Evolutionary conservation across 305 asterid genomes (phyloP).

Genomic region (Rubia balearica): DNA sequence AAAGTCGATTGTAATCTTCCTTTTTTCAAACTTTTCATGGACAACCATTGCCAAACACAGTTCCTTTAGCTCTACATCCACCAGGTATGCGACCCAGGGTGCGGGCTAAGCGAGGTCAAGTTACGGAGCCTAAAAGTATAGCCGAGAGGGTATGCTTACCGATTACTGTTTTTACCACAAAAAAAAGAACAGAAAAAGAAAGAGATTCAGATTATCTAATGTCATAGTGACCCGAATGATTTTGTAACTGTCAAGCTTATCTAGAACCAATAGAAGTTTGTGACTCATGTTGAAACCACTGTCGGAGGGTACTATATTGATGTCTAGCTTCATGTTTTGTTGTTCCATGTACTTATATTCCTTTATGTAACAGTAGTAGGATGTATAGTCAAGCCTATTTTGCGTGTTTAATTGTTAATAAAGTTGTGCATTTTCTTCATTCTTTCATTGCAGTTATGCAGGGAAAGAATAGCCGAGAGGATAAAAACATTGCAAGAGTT

Average conservation of each 20-base stretch:
- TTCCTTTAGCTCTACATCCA: constrained; percentile 61
- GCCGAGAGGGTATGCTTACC: constrained; percentile 74
- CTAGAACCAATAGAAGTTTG: neutral
- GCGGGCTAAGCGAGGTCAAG: constrained; percentile 94
- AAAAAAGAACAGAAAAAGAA: neutral
- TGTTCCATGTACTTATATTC: neutral
- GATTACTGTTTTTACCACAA: neutral
- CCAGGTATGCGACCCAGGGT: constrained; percentile 83
- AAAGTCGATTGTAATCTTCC: neutral
- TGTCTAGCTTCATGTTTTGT: neutral
- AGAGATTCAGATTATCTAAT: neutral
- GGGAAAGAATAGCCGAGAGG: constrained; percentile 95
- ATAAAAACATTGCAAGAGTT: constrained; percentile 93
- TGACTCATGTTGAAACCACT: neutral
- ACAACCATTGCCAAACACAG: constrained; percentile 51
- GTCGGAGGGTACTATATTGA: neutral
- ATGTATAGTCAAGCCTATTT: neutral
- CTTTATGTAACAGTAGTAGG: neutral
- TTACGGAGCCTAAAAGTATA: constrained; percentile 95
- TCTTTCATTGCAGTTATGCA: constrained; percentile 49
- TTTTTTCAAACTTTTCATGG: constrained; percentile 63
- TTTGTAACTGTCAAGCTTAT: neutral
- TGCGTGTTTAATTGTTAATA: neutral
- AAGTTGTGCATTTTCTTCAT: constrained; percentile 3
- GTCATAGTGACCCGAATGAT: constrained; percentile 1